A percentile compares a stretch with the other conserved stretches of the same genome.
phyloP scores from a whole-genome alignment of 371 early-diverging fungal genomes.

The Umbelopsis sp. region DNA sequence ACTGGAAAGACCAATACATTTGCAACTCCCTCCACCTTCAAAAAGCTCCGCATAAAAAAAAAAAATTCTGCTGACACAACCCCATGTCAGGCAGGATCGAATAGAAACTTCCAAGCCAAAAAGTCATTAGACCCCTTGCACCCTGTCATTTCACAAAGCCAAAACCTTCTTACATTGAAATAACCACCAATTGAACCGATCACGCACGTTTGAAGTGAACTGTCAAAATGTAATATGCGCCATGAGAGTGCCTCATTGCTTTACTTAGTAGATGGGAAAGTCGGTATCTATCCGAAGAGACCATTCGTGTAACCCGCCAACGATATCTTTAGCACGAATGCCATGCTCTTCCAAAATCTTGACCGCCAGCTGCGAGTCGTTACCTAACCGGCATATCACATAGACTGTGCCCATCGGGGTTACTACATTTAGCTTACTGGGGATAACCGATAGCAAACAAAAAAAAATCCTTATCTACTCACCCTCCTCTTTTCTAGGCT shows the following conservation, averaged over 20 bases:
- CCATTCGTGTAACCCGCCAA: constrained; percentile 86
- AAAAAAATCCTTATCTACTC: constrained; percentile 18
- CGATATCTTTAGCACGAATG: constrained; percentile 70
- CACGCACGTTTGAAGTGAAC: too few species aligned
- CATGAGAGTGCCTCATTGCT: not conserved
- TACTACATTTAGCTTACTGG: constrained; percentile 18
- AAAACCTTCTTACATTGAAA: too few species aligned
- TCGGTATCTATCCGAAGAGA: constrained; percentile 70
- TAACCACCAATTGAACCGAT: too few species aligned
- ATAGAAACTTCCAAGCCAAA: not conserved
- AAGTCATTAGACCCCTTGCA: too few species aligned
- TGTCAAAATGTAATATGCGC: too few species aligned
- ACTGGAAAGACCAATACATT: too few species aligned
- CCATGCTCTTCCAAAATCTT: constrained; percentile 61
- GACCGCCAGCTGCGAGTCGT: constrained; percentile 89
- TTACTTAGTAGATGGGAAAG: constrained; percentile 83
- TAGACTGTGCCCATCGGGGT: constrained; percentile 58
- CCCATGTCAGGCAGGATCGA: not conserved
- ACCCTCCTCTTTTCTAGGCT: constrained; percentile 36
- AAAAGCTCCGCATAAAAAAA: constrained; percentile 1
- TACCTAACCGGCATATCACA: constrained; percentile 91
- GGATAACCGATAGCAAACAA: constrained; percentile 1
- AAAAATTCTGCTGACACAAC: constrained; percentile 2
- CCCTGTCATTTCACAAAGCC: too few species aligned
- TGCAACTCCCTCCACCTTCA: not conserved